phyloP scores from a whole-genome alignment of 257 asterid species.

The Rauvolfia tetraphylla region DNA sequence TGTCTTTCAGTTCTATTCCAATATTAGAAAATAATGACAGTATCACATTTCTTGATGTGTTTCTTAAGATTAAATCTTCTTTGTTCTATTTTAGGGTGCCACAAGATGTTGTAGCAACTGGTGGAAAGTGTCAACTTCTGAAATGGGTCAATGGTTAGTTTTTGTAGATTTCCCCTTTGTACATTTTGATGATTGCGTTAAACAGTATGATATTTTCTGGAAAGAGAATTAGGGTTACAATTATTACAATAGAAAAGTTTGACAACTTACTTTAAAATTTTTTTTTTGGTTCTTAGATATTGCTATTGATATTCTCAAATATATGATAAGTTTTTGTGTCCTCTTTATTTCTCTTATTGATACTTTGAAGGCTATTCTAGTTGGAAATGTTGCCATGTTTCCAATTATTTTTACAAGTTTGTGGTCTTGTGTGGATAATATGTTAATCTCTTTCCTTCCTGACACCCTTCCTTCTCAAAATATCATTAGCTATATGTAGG shows the following conservation, averaged over 20 bases:
- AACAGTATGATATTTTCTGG: background rate
- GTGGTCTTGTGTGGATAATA: background rate
- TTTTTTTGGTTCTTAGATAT: background rate
- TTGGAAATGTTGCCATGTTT: background rate
- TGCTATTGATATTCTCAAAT: background rate
- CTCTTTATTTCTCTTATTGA: background rate
- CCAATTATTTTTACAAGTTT: background rate
- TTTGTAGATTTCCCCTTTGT: background rate
- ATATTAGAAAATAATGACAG: background rate
- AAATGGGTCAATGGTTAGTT: constrained; percentile 94
- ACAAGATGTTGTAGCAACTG: constrained; percentile 87
- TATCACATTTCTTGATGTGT: background rate
- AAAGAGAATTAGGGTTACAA: background rate
- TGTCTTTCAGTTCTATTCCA: background rate
- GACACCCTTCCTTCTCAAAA: background rate
- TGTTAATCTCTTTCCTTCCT: background rate
- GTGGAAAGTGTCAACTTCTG: constrained; percentile 73
- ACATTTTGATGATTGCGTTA: background rate
- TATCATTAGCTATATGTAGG: no score
- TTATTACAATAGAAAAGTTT: background rate
- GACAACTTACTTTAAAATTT: background rate
- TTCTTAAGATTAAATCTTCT: background rate
- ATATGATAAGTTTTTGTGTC: background rate
- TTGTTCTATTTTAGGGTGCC: constrained; percentile 62
- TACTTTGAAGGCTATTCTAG: background rate